phyloP scores from a whole-genome alignment of 768 basidiomycete genomes.

The Sarcomyxa edulis region DNA sequence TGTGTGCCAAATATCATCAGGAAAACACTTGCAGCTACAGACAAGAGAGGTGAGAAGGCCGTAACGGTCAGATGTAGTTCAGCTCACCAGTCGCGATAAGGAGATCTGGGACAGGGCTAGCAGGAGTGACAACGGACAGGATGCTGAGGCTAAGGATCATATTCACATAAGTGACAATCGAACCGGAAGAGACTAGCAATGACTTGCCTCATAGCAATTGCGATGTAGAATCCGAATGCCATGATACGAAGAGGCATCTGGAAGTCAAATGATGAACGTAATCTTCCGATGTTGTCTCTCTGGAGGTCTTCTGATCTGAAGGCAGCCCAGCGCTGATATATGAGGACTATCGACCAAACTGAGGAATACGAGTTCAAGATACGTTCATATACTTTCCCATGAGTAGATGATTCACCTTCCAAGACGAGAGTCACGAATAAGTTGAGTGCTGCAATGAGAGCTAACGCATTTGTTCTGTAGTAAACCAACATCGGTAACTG shows the following conservation, averaged over 20 bases:
- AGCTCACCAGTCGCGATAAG: conserved; percentile 38
- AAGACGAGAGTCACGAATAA: conserved; percentile 32
- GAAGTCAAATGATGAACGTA: too few relatives aligned
- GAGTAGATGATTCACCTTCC: conserved; percentile 26
- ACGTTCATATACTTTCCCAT: neutral
- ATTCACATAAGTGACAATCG: neutral
- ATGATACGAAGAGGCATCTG: conserved; percentile 42
- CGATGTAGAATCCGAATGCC: conserved; percentile 36
- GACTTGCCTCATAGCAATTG: conserved; percentile 35
- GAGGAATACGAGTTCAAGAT: neutral
- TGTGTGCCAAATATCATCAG: conserved; percentile 44
- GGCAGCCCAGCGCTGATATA: conserved; percentile 27
- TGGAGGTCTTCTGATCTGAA: conserved; percentile 16
- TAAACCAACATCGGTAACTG: too few relatives aligned
- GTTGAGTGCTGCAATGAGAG: conserved; percentile 30
- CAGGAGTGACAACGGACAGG: conserved; percentile 36
- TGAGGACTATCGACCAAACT: conserved; percentile 36
- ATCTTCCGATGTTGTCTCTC: conserved; percentile 12
- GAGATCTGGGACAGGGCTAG: conserved; percentile 41
- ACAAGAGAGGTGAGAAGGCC: neutral
- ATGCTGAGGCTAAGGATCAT: conserved; percentile 32
- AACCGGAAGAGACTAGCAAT: neutral
- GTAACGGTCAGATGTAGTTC: neutral
- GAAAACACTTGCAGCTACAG: conserved; percentile 34
- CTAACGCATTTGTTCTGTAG: conserved; percentile 36